phyloP scores from a whole-genome alignment of 768 basidiomycete species.

The Agrocybe pediades region DNA sequence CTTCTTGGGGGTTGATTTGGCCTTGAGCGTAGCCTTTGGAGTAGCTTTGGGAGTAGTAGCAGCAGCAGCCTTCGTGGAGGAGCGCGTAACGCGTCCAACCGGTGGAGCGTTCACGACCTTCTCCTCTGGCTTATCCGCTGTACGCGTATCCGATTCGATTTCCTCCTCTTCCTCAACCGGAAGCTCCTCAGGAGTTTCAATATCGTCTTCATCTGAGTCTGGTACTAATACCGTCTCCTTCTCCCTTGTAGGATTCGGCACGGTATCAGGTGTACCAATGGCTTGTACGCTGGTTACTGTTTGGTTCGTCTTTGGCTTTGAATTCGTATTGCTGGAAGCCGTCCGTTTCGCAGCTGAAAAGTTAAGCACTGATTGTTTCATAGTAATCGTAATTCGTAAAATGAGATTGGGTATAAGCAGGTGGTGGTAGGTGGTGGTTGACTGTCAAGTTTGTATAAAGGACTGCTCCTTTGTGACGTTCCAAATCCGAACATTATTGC shows the following conservation, averaged over 20 bases:
- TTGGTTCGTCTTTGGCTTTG: slow-evolving; percentile 18
- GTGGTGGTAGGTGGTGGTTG: neutral
- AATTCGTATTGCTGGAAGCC: slow-evolving; percentile 25
- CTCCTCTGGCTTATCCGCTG: neutral
- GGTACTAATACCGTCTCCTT: neutral
- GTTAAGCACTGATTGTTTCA: slow-evolving; percentile 47
- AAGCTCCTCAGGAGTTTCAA: neutral
- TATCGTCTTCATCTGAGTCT: neutral
- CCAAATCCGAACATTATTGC: neutral
- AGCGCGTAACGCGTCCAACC: slow-evolving; percentile 1
- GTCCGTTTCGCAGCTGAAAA: slow-evolving; percentile 52
- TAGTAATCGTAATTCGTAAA: neutral
- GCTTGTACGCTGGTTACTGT: neutral
- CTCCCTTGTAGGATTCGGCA: neutral
- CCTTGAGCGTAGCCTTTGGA: neutral
- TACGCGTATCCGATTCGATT: neutral
- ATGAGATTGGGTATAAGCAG: neutral
- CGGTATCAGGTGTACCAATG: neutral
- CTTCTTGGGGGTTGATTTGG: neutral
- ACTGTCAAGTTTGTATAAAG: too few species aligned
- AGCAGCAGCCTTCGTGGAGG: neutral
- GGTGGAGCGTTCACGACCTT: neutral
- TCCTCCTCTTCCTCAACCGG: neutral
- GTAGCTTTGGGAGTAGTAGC: slow-evolving; percentile 3
- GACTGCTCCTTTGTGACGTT: too few species aligned